These are phyloP conservation scores for Lepidium sativum DNA, from an alignment of 345 rosid species.

Conservation along the genomic window DNA sequence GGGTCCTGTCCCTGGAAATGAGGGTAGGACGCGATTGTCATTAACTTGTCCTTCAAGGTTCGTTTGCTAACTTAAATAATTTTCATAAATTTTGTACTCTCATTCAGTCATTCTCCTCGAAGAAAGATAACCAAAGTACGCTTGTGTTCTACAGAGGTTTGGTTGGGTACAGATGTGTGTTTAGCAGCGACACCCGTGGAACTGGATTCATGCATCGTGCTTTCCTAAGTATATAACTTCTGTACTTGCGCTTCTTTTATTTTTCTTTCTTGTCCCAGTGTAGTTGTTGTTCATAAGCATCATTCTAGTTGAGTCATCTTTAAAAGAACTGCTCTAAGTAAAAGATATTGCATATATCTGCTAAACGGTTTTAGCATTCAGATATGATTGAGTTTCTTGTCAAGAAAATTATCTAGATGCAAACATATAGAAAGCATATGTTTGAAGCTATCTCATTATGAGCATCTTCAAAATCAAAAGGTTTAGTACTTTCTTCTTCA, in stretches of 20 bases:
- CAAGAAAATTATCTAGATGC: neutral
- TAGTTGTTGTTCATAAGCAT: neutral
- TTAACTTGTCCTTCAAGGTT: slow-evolving; percentile 96
- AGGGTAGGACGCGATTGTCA: slow-evolving; percentile 78
- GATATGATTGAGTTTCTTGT: neutral
- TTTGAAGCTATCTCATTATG: neutral
- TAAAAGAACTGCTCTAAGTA: too few species aligned
- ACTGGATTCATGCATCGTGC: slow-evolving; percentile 99
- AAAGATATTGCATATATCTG: too few species aligned
- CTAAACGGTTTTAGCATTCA: neutral
- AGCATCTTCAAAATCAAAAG: neutral
- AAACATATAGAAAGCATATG: neutral
- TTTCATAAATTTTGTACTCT: neutral
- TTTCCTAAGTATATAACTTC: slow-evolving; percentile 61
- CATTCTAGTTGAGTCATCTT: too few species aligned
- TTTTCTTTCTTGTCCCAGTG: neutral
- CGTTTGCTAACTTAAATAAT: neutral
- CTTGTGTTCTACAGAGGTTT: slow-evolving; percentile 54
- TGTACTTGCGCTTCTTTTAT: neutral
- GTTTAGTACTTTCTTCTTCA: neutral
- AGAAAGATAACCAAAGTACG: neutral
- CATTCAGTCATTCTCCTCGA: neutral
- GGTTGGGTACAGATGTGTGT: slow-evolving; percentile 97
- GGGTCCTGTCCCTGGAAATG: slow-evolving; percentile 92
- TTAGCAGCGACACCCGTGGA: slow-evolving; percentile 98